These are phyloP conservation scores for Syncephalis fuscata DNA, from an alignment of 371 early-diverging fungal species.

Conservation along the genomic window DNA sequence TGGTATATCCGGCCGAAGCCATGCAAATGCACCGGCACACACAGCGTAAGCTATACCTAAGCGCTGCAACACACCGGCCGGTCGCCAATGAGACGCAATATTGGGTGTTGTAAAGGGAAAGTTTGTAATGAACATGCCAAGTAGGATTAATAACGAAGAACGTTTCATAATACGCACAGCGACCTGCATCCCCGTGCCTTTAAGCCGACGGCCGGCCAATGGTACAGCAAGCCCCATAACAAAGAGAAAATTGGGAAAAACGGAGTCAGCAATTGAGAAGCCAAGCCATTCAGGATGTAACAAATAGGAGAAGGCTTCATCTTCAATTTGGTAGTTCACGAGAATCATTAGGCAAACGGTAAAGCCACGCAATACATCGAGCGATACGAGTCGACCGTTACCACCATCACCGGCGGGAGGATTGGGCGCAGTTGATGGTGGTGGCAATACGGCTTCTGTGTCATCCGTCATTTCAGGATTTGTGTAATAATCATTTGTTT, in stretches of 20 bases:
- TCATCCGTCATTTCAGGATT: too few species aligned
- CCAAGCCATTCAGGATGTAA: conserved; percentile 24
- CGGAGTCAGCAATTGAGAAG: conserved; percentile 22
- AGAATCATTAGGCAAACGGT: conserved; percentile 25
- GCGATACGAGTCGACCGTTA: conserved; percentile 14
- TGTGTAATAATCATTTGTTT: too few species aligned
- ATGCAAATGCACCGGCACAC: conserved; percentile 4
- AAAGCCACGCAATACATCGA: conserved; percentile 24
- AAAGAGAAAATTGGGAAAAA: conserved; percentile 30
- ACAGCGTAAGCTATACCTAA: conserved; percentile 17
- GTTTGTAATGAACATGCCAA: conserved; percentile 17
- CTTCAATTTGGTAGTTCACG: conserved; percentile 22
- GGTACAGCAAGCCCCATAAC: conserved; percentile 27
- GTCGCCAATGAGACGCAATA: conserved; percentile 9
- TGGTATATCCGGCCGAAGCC: conserved; percentile 12
- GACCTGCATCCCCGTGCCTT: background rate
- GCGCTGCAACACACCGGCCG: conserved; percentile 19
- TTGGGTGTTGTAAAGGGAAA: conserved; percentile 11
- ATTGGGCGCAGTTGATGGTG: too few species aligned
- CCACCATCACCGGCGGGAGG: too few species aligned
- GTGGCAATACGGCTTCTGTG: too few species aligned
- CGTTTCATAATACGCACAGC: conserved; percentile 10
- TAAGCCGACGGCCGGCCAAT: conserved; percentile 6
- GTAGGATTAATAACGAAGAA: conserved; percentile 13
- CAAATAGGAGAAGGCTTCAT: conserved; percentile 9